A percentile compares a stretch with the other conserved stretches of the same genome.
These are phyloP conservation scores for Thraustochytrium sp. DNA, from an alignment of 352 stramenopile genomes.

Conservation along the genomic window DNA sequence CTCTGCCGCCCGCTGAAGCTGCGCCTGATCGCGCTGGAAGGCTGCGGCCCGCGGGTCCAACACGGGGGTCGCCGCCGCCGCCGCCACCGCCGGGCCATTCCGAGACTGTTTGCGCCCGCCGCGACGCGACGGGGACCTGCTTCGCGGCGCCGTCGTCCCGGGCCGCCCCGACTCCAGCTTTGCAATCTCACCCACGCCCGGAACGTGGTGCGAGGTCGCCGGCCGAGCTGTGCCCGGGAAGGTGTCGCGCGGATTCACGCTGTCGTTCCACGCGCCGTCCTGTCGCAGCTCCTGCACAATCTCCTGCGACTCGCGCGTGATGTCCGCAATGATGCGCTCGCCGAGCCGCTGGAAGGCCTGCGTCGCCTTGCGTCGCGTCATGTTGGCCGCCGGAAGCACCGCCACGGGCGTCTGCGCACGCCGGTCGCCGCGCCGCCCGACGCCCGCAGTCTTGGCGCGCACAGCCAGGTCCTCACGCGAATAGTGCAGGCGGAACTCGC, in stretches of 20 bases:
- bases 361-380: not conserved
- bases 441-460: slow-evolving; percentile 1
- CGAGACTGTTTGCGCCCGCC: not conserved
- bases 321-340: slow-evolving; percentile 29
- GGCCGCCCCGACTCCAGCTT: not conserved
- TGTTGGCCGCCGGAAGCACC: not conserved
- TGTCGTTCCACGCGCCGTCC: slow-evolving; percentile 2
- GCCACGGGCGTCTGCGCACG: not conserved
- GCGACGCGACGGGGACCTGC: not conserved
- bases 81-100: not conserved
- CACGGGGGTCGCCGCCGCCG: not conserved
- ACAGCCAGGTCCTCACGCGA: slow-evolving; percentile 10
- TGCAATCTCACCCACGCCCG: slow-evolving; percentile 4
- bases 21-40: not conserved
- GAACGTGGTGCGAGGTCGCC: not conserved
- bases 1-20: not conserved
- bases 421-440: not conserved
- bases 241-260: not conserved
- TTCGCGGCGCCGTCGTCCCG: too few species aligned
- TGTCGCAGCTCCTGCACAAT: slow-evolving; percentile 27
- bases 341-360: slow-evolving; percentile 19
- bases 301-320: slow-evolving; percentile 7
- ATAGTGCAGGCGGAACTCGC: not conserved
- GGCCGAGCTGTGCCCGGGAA: not conserved
- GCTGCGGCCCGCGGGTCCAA: not conserved